A percentile compares a stretch with the other conserved stretches of the same genome.
These are phyloP conservation scores for Zelopaecilomyces penicillatus DNA, from an alignment of 2,329 filamentous ascomycete genomes.

Conservation along the genomic window DNA sequence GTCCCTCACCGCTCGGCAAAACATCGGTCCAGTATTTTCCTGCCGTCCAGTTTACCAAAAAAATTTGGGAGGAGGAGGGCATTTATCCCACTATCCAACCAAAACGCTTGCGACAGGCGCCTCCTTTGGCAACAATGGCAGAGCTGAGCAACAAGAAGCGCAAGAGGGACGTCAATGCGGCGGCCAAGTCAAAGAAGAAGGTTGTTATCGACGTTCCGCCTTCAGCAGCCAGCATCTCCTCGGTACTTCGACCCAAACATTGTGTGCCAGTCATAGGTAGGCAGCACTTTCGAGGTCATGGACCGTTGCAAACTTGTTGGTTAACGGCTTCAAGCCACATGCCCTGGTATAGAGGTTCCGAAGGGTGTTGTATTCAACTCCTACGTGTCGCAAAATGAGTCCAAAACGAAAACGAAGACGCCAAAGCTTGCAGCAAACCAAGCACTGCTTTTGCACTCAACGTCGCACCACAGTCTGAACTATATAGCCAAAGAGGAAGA, in stretches of 20 bases:
- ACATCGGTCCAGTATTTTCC: conserved; percentile 16
- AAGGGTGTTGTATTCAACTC: conserved; percentile 35
- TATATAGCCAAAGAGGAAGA: conserved; percentile 48
- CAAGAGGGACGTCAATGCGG: conserved; percentile 39
- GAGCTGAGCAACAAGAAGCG: conserved; percentile 41
- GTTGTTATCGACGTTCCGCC: conserved; percentile 36
- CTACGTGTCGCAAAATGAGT: conserved; percentile 34
- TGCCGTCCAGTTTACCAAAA: conserved; percentile 20
- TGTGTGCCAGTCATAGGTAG: conserved; percentile 49
- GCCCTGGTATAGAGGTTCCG: conserved; percentile 29
- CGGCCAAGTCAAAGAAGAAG: conserved; percentile 41
- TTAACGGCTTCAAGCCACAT: conserved; percentile 22
- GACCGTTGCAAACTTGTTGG: neutral
- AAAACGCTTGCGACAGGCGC: neutral
- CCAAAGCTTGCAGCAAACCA: conserved; percentile 31
- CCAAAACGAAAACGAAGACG: conserved; percentile 27
- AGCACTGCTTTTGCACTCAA: conserved; percentile 51
- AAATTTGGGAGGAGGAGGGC: conserved; percentile 15
- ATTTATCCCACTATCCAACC: conserved; percentile 15
- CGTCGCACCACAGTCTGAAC: conserved; percentile 47
- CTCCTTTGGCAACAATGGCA: conserved; percentile 23
- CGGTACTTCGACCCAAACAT: conserved; percentile 35
- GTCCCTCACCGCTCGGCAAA: conserved; percentile 19
- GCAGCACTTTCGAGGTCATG: conserved; percentile 1
- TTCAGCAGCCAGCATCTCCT: conserved; percentile 35